Evolutionary conservation across 2,329 filamentous ascomycete species (phyloP).

Genomic region (Paracamarosporium sp.): DNA sequence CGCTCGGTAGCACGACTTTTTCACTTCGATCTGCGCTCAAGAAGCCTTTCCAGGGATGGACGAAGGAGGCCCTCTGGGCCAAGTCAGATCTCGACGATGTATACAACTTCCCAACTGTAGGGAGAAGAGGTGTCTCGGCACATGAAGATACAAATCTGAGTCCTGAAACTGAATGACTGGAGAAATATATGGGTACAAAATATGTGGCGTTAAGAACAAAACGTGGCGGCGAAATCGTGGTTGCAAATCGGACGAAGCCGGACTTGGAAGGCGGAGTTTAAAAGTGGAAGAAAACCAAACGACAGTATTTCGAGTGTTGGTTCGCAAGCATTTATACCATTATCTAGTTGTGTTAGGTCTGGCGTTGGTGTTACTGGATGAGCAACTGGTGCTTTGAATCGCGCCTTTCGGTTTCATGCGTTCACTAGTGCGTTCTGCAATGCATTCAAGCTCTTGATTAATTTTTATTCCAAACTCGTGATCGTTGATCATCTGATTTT

Average conservation of each 20-base stretch:
- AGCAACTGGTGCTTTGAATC: background rate
- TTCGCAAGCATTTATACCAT: background rate
- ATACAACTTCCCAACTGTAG: conserved; percentile 40
- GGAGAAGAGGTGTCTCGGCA: conserved; percentile 10
- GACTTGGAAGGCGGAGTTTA: background rate
- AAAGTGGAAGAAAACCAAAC: background rate
- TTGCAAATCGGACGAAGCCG: background rate
- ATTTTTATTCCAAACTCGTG: background rate
- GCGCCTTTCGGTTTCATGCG: background rate
- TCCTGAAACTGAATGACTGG: background rate
- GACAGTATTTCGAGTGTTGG: background rate
- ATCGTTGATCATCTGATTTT: too few relatives aligned
- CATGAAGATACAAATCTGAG: too few relatives aligned
- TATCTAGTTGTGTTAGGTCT: background rate
- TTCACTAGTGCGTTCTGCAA: background rate
- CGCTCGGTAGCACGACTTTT: conserved; percentile 15
- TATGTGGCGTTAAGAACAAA: too few relatives aligned
- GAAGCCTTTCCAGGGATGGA: conserved; percentile 45
- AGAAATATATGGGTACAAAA: too few relatives aligned
- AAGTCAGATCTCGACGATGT: conserved; percentile 43
- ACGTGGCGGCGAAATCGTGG: background rate
- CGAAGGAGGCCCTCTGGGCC: conserved; percentile 39
- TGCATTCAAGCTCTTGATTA: background rate
- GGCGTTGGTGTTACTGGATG: background rate
- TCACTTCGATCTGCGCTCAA: conserved; percentile 32